Conservation (phyloP, 805 yeast species). For the Pichia cephalocereana region DNA sequence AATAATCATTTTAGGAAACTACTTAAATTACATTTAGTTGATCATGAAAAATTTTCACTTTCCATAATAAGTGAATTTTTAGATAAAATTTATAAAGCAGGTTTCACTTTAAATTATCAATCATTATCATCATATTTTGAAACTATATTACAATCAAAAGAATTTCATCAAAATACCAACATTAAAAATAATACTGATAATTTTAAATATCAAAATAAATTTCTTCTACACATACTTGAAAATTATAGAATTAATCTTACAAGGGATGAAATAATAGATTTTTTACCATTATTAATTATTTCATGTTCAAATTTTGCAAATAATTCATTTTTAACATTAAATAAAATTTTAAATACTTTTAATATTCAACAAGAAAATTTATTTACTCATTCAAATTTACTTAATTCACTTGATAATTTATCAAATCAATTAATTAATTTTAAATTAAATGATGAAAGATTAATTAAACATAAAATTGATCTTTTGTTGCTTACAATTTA, state of each 20-base stretch:
- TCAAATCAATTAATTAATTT: conserved; percentile 1
- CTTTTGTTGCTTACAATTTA: conserved; percentile 11
- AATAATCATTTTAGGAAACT: conserved; percentile 12
- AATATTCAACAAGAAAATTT: neutral
- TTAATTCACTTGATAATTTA: conserved; percentile 1
- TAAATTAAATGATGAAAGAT: neutral
- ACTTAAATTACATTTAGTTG: conserved; percentile 13
- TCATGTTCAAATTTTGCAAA: conserved; percentile 22
- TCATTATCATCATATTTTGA: conserved; percentile 16
- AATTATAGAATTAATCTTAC: conserved; percentile 16
- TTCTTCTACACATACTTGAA: conserved; percentile 12
- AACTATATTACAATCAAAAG: conserved; percentile 21
- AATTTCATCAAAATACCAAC: conserved; percentile 14
- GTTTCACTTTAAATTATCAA: conserved; percentile 16
- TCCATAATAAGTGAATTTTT: conserved; percentile 15
- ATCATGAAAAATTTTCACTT: conserved; percentile 15
- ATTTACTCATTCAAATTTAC: conserved; percentile 6
- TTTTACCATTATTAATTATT: conserved; percentile 20
- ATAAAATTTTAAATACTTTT: conserved; percentile 1
- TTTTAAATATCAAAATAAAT: conserved; percentile 16
- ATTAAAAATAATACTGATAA: conserved; percentile 5
- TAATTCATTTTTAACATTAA: conserved; percentile 14
- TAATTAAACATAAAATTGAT: conserved; percentile 5
- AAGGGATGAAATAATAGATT: conserved; percentile 11
- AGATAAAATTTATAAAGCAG: conserved; percentile 23